Percentiles rank a stretch among this genome's conserved stretches.
Evolutionary conservation across 805 yeast genomes (phyloP).

Genomic region (Brettanomyces naardenensis): DNA sequence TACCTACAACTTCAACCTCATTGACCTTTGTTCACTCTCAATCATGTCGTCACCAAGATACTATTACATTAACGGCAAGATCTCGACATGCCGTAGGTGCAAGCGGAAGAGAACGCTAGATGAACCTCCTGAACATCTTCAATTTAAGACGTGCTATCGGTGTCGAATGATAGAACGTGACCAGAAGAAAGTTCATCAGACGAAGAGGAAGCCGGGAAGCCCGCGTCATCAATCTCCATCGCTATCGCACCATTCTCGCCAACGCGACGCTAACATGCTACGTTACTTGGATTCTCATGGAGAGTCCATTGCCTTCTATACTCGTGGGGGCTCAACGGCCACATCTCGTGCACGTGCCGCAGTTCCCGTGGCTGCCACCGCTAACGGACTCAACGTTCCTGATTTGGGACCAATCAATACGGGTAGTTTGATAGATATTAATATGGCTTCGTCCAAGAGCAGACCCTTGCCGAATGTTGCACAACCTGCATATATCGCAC

Average conservation of each 20-base stretch:
- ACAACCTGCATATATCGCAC: not conserved
- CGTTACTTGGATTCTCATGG: no score
- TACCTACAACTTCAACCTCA: no score
- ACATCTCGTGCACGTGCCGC: conserved; percentile 10
- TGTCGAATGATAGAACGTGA: conserved; percentile 48
- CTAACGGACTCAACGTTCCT: not conserved
- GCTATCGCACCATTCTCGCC: not conserved
- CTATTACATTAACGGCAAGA: conserved; percentile 23
- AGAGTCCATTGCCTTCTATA: not conserved
- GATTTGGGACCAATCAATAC: not conserved
- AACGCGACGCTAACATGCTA: not conserved
- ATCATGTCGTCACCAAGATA: conserved; percentile 6
- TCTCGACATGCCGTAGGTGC: conserved; percentile 47
- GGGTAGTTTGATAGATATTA: not conserved
- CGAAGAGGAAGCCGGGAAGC: conserved; percentile 10
- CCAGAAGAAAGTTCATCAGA: conserved; percentile 25
- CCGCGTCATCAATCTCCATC: not conserved
- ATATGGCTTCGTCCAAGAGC: not conserved
- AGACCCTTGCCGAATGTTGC: not conserved
- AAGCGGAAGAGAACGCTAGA: conserved; percentile 47
- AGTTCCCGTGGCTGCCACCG: not conserved
- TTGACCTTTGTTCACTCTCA: no score
- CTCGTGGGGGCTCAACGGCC: conserved; percentile 8
- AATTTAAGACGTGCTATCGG: conserved; percentile 51
- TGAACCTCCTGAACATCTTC: conserved; percentile 48